A percentile compares a stretch with the other conserved stretches of the same genome.
Evolutionary conservation across 2,329 filamentous ascomycete genomes (phyloP).

Genomic region (Fusarium illudens): DNA sequence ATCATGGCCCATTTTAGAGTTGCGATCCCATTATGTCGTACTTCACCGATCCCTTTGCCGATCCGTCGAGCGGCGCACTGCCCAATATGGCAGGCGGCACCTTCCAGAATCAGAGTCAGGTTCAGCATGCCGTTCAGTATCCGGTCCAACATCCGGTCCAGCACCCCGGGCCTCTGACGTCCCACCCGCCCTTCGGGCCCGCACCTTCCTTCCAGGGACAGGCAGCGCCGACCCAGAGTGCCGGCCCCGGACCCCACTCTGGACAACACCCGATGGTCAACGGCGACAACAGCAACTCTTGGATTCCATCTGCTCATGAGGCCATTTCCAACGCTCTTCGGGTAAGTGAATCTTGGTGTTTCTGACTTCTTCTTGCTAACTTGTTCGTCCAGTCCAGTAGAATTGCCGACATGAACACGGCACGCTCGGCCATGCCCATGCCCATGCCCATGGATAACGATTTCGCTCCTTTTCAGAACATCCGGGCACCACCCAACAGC

Average conservation of each 20-base stretch:
- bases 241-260: neutral
- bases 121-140: neutral
- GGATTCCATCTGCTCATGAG: conserved; percentile 40
- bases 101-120: neutral
- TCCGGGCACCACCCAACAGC: conserved; percentile 28
- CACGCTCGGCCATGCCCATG: neutral
- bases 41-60: neutral
- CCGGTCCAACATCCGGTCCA: neutral
- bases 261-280: conserved; percentile 4
- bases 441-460: neutral
- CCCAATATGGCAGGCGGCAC: conserved; percentile 3
- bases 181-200: conserved; percentile 14
- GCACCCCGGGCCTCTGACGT: conserved; percentile 14
- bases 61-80: neutral
- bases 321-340: conserved; percentile 35
- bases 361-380: neutral
- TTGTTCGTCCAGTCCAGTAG: conserved; percentile 19
- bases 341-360: conserved; percentile 1
- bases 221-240: neutral
- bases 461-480: neutral
- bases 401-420: neutral
- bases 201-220: neutral
- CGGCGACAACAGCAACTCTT: conserved; percentile 21
- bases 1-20: neutral
- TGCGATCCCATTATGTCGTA: conserved; percentile 12